Evolutionary conservation across 2,329 filamentous ascomycete species (phyloP).

Genomic region (Cladosporium sp.): DNA sequence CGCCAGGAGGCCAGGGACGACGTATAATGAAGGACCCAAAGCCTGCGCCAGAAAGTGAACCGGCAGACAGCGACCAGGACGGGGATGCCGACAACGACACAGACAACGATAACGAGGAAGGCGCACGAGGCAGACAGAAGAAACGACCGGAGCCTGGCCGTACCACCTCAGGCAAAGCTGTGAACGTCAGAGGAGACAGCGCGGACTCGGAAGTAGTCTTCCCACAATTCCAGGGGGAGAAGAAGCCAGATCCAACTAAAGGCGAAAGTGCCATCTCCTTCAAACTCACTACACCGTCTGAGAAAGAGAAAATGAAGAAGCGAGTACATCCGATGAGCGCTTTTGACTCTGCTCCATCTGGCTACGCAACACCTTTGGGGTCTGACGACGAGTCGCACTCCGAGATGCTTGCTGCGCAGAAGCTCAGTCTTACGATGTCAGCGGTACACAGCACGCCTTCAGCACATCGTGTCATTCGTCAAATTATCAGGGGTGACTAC

Average conservation of each 20-base stretch:
- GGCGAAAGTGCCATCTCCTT: constrained; percentile 29
- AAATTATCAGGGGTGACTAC: constrained; percentile 87
- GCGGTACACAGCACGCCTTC: constrained; percentile 71
- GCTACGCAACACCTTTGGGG: constrained; percentile 59
- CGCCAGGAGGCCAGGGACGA: constrained; percentile 17
- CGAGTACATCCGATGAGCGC: constrained; percentile 71
- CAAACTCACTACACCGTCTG: constrained; percentile 23
- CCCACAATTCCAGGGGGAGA: constrained; percentile 13
- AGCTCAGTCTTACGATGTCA: constrained; percentile 74
- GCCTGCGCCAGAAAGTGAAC: constrained; percentile 3
- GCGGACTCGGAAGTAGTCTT: constrained; percentile 27
- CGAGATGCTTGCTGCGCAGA: constrained; percentile 84
- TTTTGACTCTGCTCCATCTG: constrained; percentile 67
- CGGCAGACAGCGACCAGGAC: constrained; percentile 17
- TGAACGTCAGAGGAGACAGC: constrained; percentile 27
- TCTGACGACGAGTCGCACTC: constrained; percentile 80
- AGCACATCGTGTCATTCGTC: constrained; percentile 76
- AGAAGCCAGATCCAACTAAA: constrained; percentile 33
- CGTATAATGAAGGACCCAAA: constrained; percentile 27
- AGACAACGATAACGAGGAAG: constrained; percentile 30
- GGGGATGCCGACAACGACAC: constrained; percentile 23
- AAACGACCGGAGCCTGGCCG: constrained; percentile 31
- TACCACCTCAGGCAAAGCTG: constrained; percentile 31
- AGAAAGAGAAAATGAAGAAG: constrained; percentile 36
- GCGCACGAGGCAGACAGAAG: constrained; percentile 28